phyloP scores from a whole-genome alignment of 768 basidiomycete genomes.

The Termitomyces sp. region DNA sequence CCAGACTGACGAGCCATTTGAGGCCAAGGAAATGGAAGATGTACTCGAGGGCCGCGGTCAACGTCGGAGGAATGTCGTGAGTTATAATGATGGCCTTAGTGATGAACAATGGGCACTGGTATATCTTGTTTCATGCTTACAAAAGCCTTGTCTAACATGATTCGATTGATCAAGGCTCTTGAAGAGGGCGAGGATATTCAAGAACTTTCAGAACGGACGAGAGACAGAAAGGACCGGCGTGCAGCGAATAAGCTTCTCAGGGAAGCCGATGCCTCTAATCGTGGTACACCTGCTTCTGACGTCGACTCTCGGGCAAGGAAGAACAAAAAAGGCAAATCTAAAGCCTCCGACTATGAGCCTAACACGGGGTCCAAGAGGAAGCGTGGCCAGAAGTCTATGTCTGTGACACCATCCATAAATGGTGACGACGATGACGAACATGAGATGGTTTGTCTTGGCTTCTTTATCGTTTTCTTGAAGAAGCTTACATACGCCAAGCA shows the following conservation, averaged over 20 bases:
- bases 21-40: conserved; percentile 54
- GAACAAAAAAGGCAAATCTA: conserved; percentile 59
- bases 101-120: conserved; percentile 94
- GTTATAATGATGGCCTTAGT: conserved; percentile 89
- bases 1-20: conserved; percentile 78
- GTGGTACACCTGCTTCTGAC: conserved; percentile 63
- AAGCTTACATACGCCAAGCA: conserved; percentile 21
- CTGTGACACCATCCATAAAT: conserved; percentile 71
- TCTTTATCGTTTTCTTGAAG: neutral
- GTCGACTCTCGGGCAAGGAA: conserved; percentile 51
- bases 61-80: conserved; percentile 76
- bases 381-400: conserved; percentile 67
- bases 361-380: conserved; percentile 67
- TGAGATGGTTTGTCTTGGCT: neutral
- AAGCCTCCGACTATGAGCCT: conserved; percentile 46
- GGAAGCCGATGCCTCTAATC: conserved; percentile 55
- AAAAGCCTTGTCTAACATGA: neutral
- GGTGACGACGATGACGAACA: conserved; percentile 63
- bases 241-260: conserved; percentile 52
- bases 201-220: conserved; percentile 61
- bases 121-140: conserved; percentile 18
- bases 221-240: conserved; percentile 63
- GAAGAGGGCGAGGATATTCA: conserved; percentile 81
- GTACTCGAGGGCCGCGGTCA: conserved; percentile 80
- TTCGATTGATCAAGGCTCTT: conserved; percentile 43